Conservation (phyloP, 805 yeast genomes). For the Isabelozyma pseudorhagii region DNA sequence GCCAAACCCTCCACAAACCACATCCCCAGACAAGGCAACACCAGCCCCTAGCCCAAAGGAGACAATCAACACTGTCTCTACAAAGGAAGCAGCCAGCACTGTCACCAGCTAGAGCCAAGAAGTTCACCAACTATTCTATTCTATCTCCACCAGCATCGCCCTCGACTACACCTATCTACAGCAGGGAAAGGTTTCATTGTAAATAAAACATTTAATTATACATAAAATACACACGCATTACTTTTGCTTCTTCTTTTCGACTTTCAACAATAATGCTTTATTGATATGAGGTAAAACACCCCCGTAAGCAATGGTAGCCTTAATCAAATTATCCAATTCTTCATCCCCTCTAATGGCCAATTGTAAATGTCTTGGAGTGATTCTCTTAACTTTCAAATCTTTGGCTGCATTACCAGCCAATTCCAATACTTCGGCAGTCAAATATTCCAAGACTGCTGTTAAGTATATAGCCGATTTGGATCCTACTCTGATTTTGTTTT, state of each 20-base stretch:
- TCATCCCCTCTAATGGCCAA: constrained; percentile 98
- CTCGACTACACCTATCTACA: too few species aligned
- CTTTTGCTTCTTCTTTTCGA: constrained; percentile 52
- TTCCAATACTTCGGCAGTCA: constrained; percentile 95
- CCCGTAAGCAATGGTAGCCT: constrained; percentile 96
- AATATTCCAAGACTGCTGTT: constrained; percentile 92
- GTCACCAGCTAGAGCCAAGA: neutral
- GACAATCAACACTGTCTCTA: neutral
- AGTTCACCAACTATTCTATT: too few species aligned
- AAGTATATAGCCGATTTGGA: constrained; percentile 87
- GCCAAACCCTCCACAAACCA: neutral
- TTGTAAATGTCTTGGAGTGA: constrained; percentile 95
- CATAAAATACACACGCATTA: constrained; percentile 2
- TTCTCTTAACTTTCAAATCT: constrained; percentile 92
- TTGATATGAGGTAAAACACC: constrained; percentile 96
- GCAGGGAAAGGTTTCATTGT: neutral
- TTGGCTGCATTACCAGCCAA: constrained; percentile 98
- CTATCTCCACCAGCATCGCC: too few species aligned
- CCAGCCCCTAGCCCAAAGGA: neutral
- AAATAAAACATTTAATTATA: neutral
- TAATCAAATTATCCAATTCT: constrained; percentile 88
- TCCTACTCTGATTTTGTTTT: constrained; percentile 79
- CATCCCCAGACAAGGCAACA: neutral
- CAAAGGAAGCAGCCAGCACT: neutral
- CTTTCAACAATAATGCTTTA: constrained; percentile 74